These are phyloP conservation scores for Coniochaeta sp. DNA, from an alignment of 2,329 filamentous ascomycete genomes.

Conservation along the genomic window DNA sequence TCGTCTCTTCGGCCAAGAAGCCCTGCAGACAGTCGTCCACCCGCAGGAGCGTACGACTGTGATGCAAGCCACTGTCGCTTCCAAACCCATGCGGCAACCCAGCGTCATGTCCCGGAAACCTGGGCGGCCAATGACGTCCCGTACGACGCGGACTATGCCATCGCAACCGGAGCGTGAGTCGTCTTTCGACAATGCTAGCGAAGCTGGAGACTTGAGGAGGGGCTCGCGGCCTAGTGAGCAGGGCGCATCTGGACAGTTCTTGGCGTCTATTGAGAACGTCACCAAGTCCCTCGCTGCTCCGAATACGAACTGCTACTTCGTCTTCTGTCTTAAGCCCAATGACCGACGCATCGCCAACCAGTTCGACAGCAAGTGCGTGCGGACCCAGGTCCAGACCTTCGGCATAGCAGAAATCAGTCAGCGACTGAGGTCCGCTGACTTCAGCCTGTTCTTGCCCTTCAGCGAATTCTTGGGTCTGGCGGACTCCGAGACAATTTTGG, in stretches of 20 bases:
- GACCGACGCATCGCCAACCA: conserved; percentile 96
- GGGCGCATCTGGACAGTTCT: conserved; percentile 86
- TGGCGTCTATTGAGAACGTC: conserved; percentile 83
- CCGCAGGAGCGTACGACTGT: conserved; percentile 85
- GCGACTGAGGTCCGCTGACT: conserved; percentile 84
- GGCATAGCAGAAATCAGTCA: conserved; percentile 97
- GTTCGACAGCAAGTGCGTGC: conserved; percentile 97
- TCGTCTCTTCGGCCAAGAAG: conserved; percentile 93
- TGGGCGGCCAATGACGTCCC: conserved; percentile 39
- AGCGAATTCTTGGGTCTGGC: conserved; percentile 88
- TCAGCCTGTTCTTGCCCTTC: conserved; percentile 92
- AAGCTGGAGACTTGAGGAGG: conserved; percentile 33
- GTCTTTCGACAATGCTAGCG: conserved; percentile 38
- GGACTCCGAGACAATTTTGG: conserved; percentile 75
- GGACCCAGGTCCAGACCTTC: conserved; percentile 88
- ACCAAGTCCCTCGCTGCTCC: conserved; percentile 76
- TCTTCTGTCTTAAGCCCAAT: conserved; percentile 96
- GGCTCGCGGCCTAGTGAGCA: conserved; percentile 54
- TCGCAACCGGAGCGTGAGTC: conserved; percentile 28
- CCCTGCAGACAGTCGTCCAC: conserved; percentile 85
- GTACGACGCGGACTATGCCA: conserved; percentile 13
- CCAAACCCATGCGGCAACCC: conserved; percentile 85
- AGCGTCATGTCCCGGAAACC: conserved; percentile 78
- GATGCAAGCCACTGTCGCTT: conserved; percentile 93
- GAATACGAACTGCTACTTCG: conserved; percentile 88